Evolutionary conservation across 148 eudicot species (phyloP).

Genomic region (Fagopyrum esculentum): DNA sequence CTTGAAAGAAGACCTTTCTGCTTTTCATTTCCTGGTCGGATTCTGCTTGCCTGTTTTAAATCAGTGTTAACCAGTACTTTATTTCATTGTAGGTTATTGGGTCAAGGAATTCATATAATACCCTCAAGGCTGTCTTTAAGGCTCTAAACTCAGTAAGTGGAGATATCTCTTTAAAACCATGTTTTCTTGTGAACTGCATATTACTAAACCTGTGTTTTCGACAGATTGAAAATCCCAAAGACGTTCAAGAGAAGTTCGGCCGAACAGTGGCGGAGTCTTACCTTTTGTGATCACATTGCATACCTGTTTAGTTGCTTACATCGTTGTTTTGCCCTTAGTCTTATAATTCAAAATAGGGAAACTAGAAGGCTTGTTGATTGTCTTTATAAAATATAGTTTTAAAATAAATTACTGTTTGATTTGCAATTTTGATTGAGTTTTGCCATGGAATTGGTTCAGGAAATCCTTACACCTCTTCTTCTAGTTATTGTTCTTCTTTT

Average conservation of each 20-base stretch:
- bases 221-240: conserved; percentile 93
- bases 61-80: not conserved
- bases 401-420: not conserved
- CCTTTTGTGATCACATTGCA: conserved; percentile 36
- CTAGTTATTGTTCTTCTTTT: not conserved
- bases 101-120: conserved; percentile 83
- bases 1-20: not conserved
- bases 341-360: not conserved
- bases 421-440: not conserved
- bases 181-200: not conserved
- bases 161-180: not conserved
- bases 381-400: not conserved
- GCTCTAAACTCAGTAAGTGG: conserved; percentile 79
- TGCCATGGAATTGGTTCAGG: conserved; percentile 4
- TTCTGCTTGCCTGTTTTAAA: not conserved
- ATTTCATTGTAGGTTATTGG: conserved; percentile 61
- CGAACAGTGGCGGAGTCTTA: conserved; percentile 87
- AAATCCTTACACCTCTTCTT: not conserved
- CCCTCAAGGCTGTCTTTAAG: conserved; percentile 80
- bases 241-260: conserved; percentile 91
- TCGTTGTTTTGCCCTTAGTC: not conserved
- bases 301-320: not conserved
- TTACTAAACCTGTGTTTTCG: conserved; percentile 4
- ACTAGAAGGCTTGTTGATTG: not conserved
- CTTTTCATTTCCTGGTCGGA: not conserved